These are phyloP conservation scores for Cercis canadensis DNA, from an alignment of 306 rosid species.

Conservation along the genomic window DNA sequence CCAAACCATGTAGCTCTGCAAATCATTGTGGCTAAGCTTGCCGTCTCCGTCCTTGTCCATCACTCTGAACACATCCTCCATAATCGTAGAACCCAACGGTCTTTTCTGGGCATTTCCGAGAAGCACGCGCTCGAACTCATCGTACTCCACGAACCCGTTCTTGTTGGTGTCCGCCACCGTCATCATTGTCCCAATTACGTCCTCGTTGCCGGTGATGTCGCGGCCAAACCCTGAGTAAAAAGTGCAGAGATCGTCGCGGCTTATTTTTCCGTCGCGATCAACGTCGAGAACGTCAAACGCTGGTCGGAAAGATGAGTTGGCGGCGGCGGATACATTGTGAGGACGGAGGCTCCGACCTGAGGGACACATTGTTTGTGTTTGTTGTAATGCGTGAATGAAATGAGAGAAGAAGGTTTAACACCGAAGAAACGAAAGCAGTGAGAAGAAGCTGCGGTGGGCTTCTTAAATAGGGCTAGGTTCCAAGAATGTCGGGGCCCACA, in stretches of 20 bases:
- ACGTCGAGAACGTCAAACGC: constrained; percentile 82
- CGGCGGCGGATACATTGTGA: not conserved
- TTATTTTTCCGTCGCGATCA: constrained; percentile 82
- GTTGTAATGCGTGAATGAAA: not conserved
- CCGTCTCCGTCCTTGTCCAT: constrained; percentile 98
- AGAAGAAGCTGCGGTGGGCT: too few relatives aligned
- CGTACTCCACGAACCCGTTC: constrained; percentile 85
- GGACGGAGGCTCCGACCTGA: constrained; percentile 43
- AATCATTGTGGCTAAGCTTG: constrained; percentile 65
- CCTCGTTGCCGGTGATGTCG: constrained; percentile 47
- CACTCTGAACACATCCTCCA: constrained; percentile 82
- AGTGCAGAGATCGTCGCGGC: constrained; percentile 75
- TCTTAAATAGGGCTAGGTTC: too few relatives aligned
- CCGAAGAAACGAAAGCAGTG: too few relatives aligned
- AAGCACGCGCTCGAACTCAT: constrained; percentile 85
- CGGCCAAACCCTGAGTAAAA: constrained; percentile 54
- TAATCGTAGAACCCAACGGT: constrained; percentile 45
- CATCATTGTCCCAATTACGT: constrained; percentile 68
- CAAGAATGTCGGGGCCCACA: not conserved
- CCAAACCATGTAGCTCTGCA: constrained; percentile 68
- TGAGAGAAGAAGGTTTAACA: too few relatives aligned
- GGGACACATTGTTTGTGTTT: constrained; percentile 61
- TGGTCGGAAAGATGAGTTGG: constrained; percentile 48
- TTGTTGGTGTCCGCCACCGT: constrained; percentile 75
- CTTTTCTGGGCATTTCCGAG: constrained; percentile 31